Percentiles rank a stretch among this genome's conserved stretches.
phyloP scores from a whole-genome alignment of 176 grass and related monocot genomes.

The Alopecurus myosuroides region DNA sequence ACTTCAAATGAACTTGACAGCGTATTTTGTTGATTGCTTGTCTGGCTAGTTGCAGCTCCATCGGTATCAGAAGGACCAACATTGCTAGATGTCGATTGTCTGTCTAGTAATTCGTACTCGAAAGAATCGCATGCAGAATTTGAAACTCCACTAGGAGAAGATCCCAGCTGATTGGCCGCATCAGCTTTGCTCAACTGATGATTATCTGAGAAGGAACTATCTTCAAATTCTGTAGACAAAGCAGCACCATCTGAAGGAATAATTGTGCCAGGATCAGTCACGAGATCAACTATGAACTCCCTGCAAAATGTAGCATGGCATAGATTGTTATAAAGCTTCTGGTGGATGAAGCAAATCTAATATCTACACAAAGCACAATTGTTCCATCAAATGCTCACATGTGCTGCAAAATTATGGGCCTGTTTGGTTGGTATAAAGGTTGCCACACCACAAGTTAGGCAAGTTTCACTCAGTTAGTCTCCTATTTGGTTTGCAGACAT shows the following conservation, averaged over 20 bases:
- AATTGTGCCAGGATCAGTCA: conserved; percentile 84
- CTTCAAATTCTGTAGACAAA: conserved; percentile 46
- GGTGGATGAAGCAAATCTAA: conserved; percentile 7
- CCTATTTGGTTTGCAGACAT: too few species aligned
- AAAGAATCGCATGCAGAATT: conserved; percentile 46
- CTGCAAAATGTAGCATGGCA: conserved; percentile 42
- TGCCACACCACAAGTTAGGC: too few species aligned
- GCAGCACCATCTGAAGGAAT: conserved; percentile 84
- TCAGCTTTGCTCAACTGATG: conserved; percentile 40
- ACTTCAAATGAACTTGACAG: conserved; percentile 39
- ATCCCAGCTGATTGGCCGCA: conserved; percentile 24
- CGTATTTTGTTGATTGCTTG: conserved; percentile 44
- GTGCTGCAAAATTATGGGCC: not conserved
- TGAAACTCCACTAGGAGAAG: conserved; percentile 41
- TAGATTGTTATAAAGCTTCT: conserved; percentile 21
- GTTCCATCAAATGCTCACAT: not conserved
- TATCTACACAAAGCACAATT: not conserved
- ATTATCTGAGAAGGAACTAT: conserved; percentile 41
- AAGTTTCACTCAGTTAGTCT: too few species aligned
- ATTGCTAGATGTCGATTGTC: conserved; percentile 40
- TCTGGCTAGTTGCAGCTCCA: conserved; percentile 32
- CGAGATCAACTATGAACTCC: conserved; percentile 97
- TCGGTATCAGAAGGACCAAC: conserved; percentile 44
- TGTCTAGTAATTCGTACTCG: conserved; percentile 38
- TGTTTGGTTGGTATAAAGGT: too few species aligned